Conservation (phyloP, 495 filamentous ascomycete species). For the Collariella sp. region DNA sequence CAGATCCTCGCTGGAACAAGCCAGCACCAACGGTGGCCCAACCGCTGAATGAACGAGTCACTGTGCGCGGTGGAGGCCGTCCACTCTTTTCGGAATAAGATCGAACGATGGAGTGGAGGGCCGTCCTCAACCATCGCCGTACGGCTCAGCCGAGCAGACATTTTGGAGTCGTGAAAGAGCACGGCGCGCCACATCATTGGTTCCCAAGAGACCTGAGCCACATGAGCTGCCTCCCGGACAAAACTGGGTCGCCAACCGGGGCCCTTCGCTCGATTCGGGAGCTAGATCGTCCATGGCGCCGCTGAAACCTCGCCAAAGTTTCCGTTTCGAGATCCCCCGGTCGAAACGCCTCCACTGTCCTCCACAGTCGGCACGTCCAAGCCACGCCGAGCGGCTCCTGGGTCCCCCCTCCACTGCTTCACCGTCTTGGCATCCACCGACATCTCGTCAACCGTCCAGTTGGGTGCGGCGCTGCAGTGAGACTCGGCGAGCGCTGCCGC, state of each 20-base stretch:
- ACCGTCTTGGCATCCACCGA: background rate
- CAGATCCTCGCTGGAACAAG: background rate
- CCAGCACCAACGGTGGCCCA: background rate
- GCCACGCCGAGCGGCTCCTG: slow-evolving; percentile 21
- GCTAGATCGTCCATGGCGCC: slow-evolving; percentile 15
- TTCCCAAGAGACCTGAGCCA: slow-evolving; percentile 8
- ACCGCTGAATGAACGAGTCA: background rate
- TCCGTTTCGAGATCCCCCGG: slow-evolving; percentile 17
- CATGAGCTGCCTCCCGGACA: slow-evolving; percentile 20
- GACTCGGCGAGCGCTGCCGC: background rate
- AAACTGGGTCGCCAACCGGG: slow-evolving; percentile 3
- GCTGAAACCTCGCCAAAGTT: slow-evolving; percentile 29
- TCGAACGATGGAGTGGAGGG: background rate
- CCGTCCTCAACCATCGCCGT: background rate
- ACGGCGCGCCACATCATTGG: slow-evolving; percentile 14
- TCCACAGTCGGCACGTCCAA: slow-evolving; percentile 4
- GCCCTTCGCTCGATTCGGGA: slow-evolving; percentile 11
- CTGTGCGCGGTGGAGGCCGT: background rate
- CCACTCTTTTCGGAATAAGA: background rate
- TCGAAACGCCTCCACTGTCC: background rate
- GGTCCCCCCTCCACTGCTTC: background rate
- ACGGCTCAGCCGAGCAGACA: slow-evolving; percentile 16
- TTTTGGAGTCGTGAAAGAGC: background rate
- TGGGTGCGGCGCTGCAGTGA: background rate
- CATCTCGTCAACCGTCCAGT: background rate